phyloP scores from a whole-genome alignment of 768 basidiomycete species.

The Clathrus columnatus region DNA sequence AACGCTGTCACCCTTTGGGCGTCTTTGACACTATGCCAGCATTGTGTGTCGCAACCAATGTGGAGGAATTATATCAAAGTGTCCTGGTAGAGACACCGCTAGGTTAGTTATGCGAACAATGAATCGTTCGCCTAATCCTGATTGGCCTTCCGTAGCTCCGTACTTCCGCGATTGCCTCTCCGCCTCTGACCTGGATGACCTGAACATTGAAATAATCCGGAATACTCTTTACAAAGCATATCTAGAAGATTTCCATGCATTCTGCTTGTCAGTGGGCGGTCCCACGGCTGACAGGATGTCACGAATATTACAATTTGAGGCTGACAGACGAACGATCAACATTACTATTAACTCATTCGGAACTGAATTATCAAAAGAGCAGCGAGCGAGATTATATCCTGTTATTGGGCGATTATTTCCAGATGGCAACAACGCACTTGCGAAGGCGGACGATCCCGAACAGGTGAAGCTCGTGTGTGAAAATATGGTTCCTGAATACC shows the following conservation, averaged over 20 bases:
- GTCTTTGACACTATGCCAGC: conserved; percentile 99
- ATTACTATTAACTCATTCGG: conserved; percentile 99
- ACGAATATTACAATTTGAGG: conserved; percentile 88
- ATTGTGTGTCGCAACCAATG: conserved; percentile 96
- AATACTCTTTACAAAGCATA: conserved; percentile 99
- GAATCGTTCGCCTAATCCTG: not conserved
- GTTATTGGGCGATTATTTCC: conserved; percentile 90
- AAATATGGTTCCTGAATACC: conserved; percentile 78
- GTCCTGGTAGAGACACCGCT: conserved; percentile 96
- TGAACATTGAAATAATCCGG: conserved; percentile 99
- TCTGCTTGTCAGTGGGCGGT: conserved; percentile 66
- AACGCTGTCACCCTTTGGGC: conserved; percentile 94
- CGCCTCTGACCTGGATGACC: conserved; percentile 92
- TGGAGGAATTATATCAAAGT: conserved; percentile 94
- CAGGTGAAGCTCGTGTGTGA: conserved; percentile 86
- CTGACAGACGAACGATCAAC: conserved; percentile 93
- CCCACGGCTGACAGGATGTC: conserved; percentile 92
- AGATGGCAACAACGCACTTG: conserved; percentile 89
- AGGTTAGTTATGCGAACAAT: conserved; percentile 44
- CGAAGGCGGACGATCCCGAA: conserved; percentile 91
- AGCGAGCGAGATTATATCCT: conserved; percentile 90
- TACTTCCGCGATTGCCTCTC: conserved; percentile 96
- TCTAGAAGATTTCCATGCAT: conserved; percentile 92
- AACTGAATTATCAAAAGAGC: conserved; percentile 91
- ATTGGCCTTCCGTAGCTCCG: conserved; percentile 44